Conservation (phyloP, 805 yeast species). For the Torulaspora quercuum region DNA sequence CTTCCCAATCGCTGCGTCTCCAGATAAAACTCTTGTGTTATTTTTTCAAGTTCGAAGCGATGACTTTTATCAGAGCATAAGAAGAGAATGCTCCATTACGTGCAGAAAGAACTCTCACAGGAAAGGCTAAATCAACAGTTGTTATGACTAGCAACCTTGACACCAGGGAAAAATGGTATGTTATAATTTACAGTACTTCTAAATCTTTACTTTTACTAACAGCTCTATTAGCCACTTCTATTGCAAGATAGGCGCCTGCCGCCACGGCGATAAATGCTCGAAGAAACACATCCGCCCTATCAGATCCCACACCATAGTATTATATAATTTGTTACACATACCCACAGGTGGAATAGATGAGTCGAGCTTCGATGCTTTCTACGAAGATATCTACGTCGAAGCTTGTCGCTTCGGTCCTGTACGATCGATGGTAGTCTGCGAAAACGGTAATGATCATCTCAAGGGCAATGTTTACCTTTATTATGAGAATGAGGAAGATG, state of each 20-base stretch:
- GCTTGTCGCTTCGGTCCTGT: slow-evolving; percentile 50
- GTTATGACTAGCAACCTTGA: slow-evolving; percentile 12
- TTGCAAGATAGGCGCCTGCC: slow-evolving; percentile 83
- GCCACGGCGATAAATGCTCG: slow-evolving; percentile 88
- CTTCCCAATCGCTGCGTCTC: too few species aligned
- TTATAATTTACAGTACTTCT: background rate
- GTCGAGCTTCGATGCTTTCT: slow-evolving; percentile 56
- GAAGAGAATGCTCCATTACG: too few species aligned
- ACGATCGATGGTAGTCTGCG: slow-evolving; percentile 68
- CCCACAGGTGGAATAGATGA: slow-evolving; percentile 58
- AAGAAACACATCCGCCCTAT: slow-evolving; percentile 67
- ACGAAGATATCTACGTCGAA: slow-evolving; percentile 68
- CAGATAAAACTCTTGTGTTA: too few species aligned
- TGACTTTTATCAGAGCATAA: too few species aligned
- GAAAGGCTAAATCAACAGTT: too few species aligned
- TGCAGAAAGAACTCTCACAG: too few species aligned
- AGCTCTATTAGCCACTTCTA: slow-evolving; percentile 52
- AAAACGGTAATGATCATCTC: slow-evolving; percentile 75
- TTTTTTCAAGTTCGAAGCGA: too few species aligned
- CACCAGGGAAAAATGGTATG: slow-evolving; percentile 23
- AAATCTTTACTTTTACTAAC: slow-evolving; percentile 11
- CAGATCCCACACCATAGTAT: slow-evolving; percentile 59
- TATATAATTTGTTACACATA: slow-evolving; percentile 48
- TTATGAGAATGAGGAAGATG: slow-evolving; percentile 53
- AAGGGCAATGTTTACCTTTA: slow-evolving; percentile 81